These are phyloP conservation scores for Withania somnifera DNA, from an alignment of 305 asterid species.

Conservation along the genomic window DNA sequence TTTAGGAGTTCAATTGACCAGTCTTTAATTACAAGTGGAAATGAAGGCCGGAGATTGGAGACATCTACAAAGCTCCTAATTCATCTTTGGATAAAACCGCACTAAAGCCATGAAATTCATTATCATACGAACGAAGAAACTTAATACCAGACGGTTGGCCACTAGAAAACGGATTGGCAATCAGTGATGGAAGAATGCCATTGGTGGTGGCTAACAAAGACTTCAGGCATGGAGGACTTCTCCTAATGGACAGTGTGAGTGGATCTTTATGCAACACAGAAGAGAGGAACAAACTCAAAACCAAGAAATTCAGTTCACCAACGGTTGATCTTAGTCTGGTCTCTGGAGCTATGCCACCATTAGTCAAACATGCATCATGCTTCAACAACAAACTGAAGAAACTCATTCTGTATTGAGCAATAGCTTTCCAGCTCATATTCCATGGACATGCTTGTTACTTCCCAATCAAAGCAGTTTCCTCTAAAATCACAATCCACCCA, in stretches of 20 bases:
- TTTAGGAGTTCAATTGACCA: background rate
- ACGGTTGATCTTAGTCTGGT: background rate
- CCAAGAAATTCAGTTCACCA: background rate
- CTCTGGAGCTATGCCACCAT: background rate
- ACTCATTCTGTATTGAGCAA: background rate
- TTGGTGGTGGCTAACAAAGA: constrained; percentile 19
- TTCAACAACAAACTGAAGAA: background rate
- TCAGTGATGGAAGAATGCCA: constrained; percentile 9
- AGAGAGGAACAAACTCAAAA: background rate
- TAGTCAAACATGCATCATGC: background rate
- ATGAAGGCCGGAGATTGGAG: constrained; percentile 2
- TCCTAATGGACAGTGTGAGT: constrained; percentile 28
- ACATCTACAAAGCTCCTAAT: background rate
- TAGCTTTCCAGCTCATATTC: background rate
- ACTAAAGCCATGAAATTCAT: constrained; percentile 15
- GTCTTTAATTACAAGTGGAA: background rate
- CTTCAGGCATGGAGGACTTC: constrained; percentile 29
- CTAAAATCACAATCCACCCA: background rate
- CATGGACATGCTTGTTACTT: background rate
- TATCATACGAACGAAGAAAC: constrained; percentile 6
- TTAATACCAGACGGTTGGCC: background rate
- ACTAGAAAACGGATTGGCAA: background rate
- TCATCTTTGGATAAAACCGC: constrained; percentile 5
- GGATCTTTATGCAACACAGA: constrained; percentile 12
- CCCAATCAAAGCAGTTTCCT: background rate